Conservation (phyloP, 371 early-diverging fungal genomes). For the Mucor sp. region DNA sequence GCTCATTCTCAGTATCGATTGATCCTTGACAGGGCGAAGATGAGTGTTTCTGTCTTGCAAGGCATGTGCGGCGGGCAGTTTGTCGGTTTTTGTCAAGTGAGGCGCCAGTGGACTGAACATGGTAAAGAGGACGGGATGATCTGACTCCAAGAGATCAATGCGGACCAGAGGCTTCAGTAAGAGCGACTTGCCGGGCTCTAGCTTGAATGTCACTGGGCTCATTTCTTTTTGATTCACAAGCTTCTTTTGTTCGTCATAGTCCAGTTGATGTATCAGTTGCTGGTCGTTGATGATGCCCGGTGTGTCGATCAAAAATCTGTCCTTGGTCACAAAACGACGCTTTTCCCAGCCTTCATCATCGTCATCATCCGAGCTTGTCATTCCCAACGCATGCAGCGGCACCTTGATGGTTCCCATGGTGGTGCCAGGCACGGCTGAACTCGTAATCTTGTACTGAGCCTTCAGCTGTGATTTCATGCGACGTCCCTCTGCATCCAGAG, state of each 20-base stretch:
- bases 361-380: slow-evolving; percentile 3
- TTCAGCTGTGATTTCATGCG: slow-evolving; percentile 38
- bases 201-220: slow-evolving; percentile 56
- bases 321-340: slow-evolving; percentile 37
- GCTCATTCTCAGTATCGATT: slow-evolving; percentile 13
- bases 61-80: slow-evolving; percentile 34
- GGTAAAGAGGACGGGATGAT: slow-evolving; percentile 54
- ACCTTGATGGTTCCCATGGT: slow-evolving; percentile 69
- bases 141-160: slow-evolving; percentile 59
- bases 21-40: slow-evolving; percentile 15
- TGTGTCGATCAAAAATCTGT: slow-evolving; percentile 65
- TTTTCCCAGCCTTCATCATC: slow-evolving; percentile 11
- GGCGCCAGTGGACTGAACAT: slow-evolving; percentile 58
- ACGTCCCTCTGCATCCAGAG: slow-evolving; percentile 16
- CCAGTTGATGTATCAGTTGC: slow-evolving; percentile 51
- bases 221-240: slow-evolving; percentile 44
- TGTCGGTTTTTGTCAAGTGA: slow-evolving; percentile 61
- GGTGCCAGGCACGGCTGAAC: slow-evolving; percentile 69
- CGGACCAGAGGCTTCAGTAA: slow-evolving; percentile 64
- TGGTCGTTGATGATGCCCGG: slow-evolving; percentile 69
- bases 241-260: slow-evolving; percentile 53
- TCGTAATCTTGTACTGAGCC: slow-evolving; percentile 55
- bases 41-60: slow-evolving; percentile 6
- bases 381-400: slow-evolving; percentile 56
- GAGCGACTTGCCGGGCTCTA: slow-evolving; percentile 56